Evolutionary conservation across 805 yeast species (phyloP), one percentile per base, ranked within the genome.

Genomic region (Wickerhamomyces tratensis): DNA sequence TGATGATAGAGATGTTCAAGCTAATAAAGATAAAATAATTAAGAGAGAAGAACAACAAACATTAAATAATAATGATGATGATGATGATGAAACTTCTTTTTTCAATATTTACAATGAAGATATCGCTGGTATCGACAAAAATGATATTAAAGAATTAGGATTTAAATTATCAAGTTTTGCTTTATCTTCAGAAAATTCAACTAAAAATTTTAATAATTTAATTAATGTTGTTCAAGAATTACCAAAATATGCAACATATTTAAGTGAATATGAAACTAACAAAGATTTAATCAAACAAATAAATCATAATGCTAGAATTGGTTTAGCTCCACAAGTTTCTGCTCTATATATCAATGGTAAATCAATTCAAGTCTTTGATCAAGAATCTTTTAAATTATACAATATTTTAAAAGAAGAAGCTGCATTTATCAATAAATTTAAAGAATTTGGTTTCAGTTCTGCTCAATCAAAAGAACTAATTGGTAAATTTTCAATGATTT

Each of bases 281-380:
- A 50, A 58, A 7, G 52, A 53, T 5, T 48, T 72, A 4, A 43
- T 56, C 43, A 52, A 48, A 5, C 53, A 53, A 29, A 50, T 66
- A 2, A 40, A 50, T 5, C 42, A 41, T 4, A 72, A 72, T 48
- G 63, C 58, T 27, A 52, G 53, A 14, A 33, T 58, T 5, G 79
- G 78, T 0, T 48, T 67, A 3, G 53, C 66, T 2, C 50, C 64
- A 7, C 69, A 65, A 3, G 54, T 67, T 2, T 54, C 64, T 31
- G 84, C 83, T 1, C 44, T 89, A 2, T 82, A 76, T 47, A 51
- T 87, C 15, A 86, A 88, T 58, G 95, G 95, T 1, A 74, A 82
- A 0, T 67, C 79, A 2, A 57, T 80, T 1, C 62, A 74, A n/a
- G 65, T 65, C 1, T 52, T 66, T 1, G 68, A 71, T 35, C 62